phyloP scores from a whole-genome alignment of 345 rosid species.

The Hypericum androsaemum region DNA sequence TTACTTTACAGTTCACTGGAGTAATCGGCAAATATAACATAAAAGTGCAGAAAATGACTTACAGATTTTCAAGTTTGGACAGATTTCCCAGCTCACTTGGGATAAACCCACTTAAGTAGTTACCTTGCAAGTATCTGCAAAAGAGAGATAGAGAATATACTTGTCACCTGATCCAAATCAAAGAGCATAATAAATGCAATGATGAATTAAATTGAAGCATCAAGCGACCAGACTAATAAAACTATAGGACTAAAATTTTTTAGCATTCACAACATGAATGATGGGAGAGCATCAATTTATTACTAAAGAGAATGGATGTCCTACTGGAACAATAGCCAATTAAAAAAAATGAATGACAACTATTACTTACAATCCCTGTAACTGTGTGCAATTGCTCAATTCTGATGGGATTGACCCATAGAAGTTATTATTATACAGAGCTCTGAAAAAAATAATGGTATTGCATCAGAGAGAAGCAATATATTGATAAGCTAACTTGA shows the following conservation, averaged over 20 bases:
- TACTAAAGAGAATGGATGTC: neutral
- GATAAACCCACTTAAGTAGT: slow-evolving; percentile 66
- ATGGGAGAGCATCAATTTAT: too few species aligned
- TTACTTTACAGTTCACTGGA: too few species aligned
- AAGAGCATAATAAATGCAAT: neutral
- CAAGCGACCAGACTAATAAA: neutral
- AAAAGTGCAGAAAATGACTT: slow-evolving; percentile 26
- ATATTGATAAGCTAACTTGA: too few species aligned
- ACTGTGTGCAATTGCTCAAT: slow-evolving; percentile 74
- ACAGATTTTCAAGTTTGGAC: slow-evolving; percentile 56
- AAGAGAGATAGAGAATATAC: slow-evolving; percentile 2
- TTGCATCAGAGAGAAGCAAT: too few species aligned
- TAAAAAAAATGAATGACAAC: neutral
- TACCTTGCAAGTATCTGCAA: slow-evolving; percentile 75
- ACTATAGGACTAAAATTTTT: too few species aligned
- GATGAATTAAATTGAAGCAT: neutral
- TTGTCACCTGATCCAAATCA: neutral
- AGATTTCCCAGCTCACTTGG: slow-evolving; percentile 79
- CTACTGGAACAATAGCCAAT: neutral
- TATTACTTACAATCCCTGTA: slow-evolving; percentile 59
- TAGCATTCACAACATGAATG: too few species aligned
- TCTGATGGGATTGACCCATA: slow-evolving; percentile 77
- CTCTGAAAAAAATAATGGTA: slow-evolving; percentile 39
- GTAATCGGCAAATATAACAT: too few species aligned
- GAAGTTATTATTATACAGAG: slow-evolving; percentile 67